Conservation (phyloP, 192 early-diverging fungal species). For the Coemansia sp. region DNA sequence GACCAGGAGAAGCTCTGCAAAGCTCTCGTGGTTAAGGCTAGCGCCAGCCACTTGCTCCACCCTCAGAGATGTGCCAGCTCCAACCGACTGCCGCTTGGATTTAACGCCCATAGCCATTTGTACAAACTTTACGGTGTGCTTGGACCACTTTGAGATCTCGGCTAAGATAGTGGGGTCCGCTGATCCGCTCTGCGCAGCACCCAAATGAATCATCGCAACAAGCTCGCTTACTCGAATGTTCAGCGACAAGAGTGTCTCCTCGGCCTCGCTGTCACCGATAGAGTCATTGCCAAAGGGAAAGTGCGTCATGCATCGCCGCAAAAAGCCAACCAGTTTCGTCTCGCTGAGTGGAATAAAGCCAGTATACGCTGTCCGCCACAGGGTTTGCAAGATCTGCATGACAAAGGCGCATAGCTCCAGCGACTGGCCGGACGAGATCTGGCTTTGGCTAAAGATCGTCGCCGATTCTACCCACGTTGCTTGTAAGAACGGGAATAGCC, state of each 20-base stretch:
- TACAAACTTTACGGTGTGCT: slow-evolving; percentile 18
- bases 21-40: slow-evolving; percentile 23
- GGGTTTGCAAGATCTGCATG: slow-evolving; percentile 63
- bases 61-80: neutral
- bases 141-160: slow-evolving; percentile 19
- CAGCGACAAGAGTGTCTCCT: slow-evolving; percentile 30
- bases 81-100: neutral
- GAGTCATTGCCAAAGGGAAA: slow-evolving; percentile 75
- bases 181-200: neutral
- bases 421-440: slow-evolving; percentile 53
- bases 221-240: slow-evolving; percentile 41
- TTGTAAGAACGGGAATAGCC: slow-evolving; percentile 67
- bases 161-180: neutral
- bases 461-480: slow-evolving; percentile 78
- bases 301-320: slow-evolving; percentile 67
- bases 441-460: slow-evolving; percentile 63
- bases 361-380: slow-evolving; percentile 65
- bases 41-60: slow-evolving; percentile 8
- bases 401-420: slow-evolving; percentile 64
- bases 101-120: slow-evolving; percentile 27
- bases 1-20: slow-evolving; percentile 34
- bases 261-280: slow-evolving; percentile 42
- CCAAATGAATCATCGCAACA: slow-evolving; percentile 22
- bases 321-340: slow-evolving; percentile 53
- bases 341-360: slow-evolving; percentile 20